These are phyloP conservation scores for Lepiota brunneoincarnata DNA, from an alignment of 768 basidiomycete species.

Conservation along the genomic window DNA sequence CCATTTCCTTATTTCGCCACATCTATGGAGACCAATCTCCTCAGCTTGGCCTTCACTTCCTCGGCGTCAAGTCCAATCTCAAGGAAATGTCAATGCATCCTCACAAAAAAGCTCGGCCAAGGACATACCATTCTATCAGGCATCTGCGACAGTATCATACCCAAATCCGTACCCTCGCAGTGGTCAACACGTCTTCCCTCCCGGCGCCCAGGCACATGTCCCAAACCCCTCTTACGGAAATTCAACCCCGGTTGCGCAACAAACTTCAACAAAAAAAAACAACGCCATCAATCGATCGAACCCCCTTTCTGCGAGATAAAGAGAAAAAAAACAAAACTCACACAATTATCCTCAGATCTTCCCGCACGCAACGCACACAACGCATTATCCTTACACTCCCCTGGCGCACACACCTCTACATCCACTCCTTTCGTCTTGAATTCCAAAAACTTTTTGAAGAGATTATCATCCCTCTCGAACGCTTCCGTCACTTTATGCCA, in stretches of 20 bases:
- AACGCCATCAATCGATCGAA: slow-evolving; percentile 5
- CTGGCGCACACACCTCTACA: slow-evolving; percentile 29
- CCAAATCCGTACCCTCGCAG: slow-evolving; percentile 29
- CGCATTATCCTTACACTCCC: slow-evolving; percentile 35
- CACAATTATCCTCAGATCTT: slow-evolving; percentile 42
- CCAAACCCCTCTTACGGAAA: slow-evolving; percentile 18
- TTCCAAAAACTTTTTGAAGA: slow-evolving; percentile 44
- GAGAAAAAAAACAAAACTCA: slow-evolving; percentile 20
- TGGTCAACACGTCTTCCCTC: slow-evolving; percentile 19
- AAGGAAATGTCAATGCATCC: too few relatives aligned
- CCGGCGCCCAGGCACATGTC: not conserved
- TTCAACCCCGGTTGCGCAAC: slow-evolving; percentile 19
- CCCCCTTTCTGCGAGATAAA: not conserved
- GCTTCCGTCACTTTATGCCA: slow-evolving; percentile 62
- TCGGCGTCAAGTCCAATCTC: too few relatives aligned
- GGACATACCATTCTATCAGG: slow-evolving; percentile 4
- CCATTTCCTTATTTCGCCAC: too few relatives aligned
- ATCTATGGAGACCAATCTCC: too few relatives aligned
- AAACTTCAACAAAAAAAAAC: slow-evolving; percentile 16
- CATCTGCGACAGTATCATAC: slow-evolving; percentile 25
- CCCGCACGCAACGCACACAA: slow-evolving; percentile 44
- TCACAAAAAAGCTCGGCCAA: too few relatives aligned
- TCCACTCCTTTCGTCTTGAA: slow-evolving; percentile 37
- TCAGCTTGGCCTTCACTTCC: too few relatives aligned
- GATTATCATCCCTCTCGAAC: slow-evolving; percentile 43